phyloP scores from a whole-genome alignment of 2,329 filamentous ascomycete genomes.

The Mollisia scopiformis region DNA sequence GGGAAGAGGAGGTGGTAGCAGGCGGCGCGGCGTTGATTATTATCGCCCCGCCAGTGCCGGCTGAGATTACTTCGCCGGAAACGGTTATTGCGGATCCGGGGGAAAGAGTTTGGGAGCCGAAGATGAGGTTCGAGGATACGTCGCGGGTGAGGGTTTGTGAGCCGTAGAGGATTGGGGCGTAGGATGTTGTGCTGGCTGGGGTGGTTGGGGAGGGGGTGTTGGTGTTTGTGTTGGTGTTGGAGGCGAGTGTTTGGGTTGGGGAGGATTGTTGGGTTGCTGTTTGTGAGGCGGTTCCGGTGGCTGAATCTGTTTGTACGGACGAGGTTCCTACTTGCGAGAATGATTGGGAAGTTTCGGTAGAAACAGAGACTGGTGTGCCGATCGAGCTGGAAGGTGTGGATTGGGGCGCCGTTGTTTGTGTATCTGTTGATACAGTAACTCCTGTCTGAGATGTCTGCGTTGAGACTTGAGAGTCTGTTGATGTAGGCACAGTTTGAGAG shows the following conservation, averaged over 20 bases:
- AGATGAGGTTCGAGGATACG: conserved; percentile 20
- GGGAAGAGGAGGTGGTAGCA: conserved; percentile 9
- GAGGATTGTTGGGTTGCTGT: conserved; percentile 1
- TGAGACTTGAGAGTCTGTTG: neutral
- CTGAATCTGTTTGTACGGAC: neutral
- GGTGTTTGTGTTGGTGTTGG: neutral
- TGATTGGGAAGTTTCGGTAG: neutral
- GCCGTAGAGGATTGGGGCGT: conserved; percentile 23
- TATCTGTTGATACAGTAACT: neutral
- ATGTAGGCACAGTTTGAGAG: no score
- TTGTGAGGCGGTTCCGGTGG: neutral
- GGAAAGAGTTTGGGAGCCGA: conserved; percentile 29
- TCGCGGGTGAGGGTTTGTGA: conserved; percentile 24
- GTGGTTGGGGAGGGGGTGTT: neutral
- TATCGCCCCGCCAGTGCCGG: conserved; percentile 24
- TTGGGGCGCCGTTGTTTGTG: neutral
- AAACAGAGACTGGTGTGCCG: neutral
- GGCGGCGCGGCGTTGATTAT: conserved; percentile 23
- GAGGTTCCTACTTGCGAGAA: neutral
- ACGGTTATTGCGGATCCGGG: conserved; percentile 30
- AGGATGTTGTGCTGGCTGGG: conserved; percentile 10
- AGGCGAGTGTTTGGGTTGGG: neutral
- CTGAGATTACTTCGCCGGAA: conserved; percentile 26
- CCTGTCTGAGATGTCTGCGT: neutral
- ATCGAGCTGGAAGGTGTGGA: neutral